Evolutionary conservation across 2,329 filamentous ascomycete species (phyloP).

Genomic region (Phialophora macrospora): DNA sequence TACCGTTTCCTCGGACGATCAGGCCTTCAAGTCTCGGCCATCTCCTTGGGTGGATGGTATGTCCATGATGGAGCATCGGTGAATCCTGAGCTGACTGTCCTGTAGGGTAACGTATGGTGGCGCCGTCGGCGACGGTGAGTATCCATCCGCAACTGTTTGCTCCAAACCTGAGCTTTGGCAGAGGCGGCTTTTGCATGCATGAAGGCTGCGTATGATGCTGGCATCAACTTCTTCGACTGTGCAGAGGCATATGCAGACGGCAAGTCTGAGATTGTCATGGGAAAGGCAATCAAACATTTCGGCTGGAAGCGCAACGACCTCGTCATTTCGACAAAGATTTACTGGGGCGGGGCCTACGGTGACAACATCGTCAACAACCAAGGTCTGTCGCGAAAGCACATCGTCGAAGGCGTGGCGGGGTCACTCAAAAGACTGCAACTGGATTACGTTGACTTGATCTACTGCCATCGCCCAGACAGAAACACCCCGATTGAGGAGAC

Average conservation of each 20-base stretch:
- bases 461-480: conserved; percentile 72
- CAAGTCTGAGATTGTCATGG: conserved; percentile 61
- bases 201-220: conserved; percentile 61
- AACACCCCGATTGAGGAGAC: conserved; percentile 73
- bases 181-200: conserved; percentile 50
- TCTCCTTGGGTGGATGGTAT: conserved; percentile 64
- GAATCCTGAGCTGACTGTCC: not conserved
- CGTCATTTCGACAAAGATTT: conserved; percentile 58
- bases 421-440: conserved; percentile 66
- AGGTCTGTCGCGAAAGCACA: conserved; percentile 72
- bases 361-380: conserved; percentile 69
- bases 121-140: conserved; percentile 68
- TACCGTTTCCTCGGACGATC: conserved; percentile 74
- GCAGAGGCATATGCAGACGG: conserved; percentile 60
- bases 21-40: conserved; percentile 74
- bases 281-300: conserved; percentile 58
- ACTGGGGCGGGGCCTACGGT: conserved; percentile 31
- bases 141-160: not conserved
- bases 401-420: conserved; percentile 67
- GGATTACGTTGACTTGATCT: conserved; percentile 72
- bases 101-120: conserved; percentile 73
- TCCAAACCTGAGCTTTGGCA: conserved; percentile 4
- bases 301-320: conserved; percentile 63
- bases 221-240: conserved; percentile 62
- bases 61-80: not conserved